phyloP scores from a whole-genome alignment of 164 flowering plant genomes.

The Pachysandra terminalis region DNA sequence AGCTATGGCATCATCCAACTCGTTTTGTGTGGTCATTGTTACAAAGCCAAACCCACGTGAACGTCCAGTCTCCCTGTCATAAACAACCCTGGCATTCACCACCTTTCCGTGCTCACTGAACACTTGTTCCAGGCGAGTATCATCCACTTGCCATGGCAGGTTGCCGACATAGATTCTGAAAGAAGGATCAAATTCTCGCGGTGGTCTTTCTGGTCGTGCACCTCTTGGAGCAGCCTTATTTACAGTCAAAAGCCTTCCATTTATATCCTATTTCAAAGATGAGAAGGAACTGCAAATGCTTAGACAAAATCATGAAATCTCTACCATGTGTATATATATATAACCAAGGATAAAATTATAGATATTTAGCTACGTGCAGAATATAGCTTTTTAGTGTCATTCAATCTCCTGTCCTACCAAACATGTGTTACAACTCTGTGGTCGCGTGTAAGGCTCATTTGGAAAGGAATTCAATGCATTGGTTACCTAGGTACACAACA shows the following conservation, averaged over 20 bases:
- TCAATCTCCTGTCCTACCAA: too few relatives aligned
- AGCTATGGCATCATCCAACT: slow-evolving; percentile 78
- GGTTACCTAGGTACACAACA: too few relatives aligned
- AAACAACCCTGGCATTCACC: slow-evolving; percentile 52
- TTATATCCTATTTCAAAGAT: slow-evolving; percentile 47
- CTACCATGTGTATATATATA: too few relatives aligned
- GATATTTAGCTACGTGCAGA: too few relatives aligned
- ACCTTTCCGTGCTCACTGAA: slow-evolving; percentile 72
- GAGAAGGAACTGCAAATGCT: background rate
- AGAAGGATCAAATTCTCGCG: slow-evolving; percentile 42
- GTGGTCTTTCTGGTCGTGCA: slow-evolving; percentile 50
- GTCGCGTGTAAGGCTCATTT: too few relatives aligned
- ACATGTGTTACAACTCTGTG: too few relatives aligned
- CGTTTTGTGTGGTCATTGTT: slow-evolving; percentile 58
- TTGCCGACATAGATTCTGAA: slow-evolving; percentile 59
- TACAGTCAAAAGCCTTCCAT: slow-evolving; percentile 78
- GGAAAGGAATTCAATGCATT: too few relatives aligned
- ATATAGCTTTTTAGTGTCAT: too few relatives aligned
- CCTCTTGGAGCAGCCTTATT: slow-evolving; percentile 92
- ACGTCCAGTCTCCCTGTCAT: slow-evolving; percentile 54
- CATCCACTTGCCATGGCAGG: slow-evolving; percentile 61
- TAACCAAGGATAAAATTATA: too few relatives aligned
- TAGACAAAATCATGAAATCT: background rate
- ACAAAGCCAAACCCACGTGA: slow-evolving; percentile 78
- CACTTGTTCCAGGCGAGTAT: slow-evolving; percentile 51